These are phyloP conservation scores for Salix arbutifolia DNA, from an alignment of 345 rosid species.

Conservation along the genomic window DNA sequence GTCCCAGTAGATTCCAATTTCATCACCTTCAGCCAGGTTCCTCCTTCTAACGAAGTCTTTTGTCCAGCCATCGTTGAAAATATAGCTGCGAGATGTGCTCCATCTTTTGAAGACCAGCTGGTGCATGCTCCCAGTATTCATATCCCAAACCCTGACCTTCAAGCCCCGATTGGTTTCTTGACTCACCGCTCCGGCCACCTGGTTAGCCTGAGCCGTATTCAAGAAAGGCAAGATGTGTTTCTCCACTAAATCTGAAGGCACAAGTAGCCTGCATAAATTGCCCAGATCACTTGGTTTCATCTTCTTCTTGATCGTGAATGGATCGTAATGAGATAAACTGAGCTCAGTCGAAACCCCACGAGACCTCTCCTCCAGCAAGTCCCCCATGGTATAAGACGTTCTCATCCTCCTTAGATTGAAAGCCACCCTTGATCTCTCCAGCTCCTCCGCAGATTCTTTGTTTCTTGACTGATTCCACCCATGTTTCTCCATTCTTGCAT, in stretches of 20 bases:
- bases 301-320: conserved; percentile 9
- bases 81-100: not conserved
- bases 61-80: not conserved
- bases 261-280: not conserved
- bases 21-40: not conserved
- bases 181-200: not conserved
- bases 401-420: not conserved
- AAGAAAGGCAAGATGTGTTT: not conserved
- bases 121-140: not conserved
- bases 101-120: not conserved
- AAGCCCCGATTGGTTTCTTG: not conserved
- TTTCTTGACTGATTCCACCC: not conserved
- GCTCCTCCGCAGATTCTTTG: not conserved
- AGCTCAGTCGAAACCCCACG: not conserved
- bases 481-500: not conserved
- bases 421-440: not conserved
- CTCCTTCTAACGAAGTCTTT: not conserved
- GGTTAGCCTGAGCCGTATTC: not conserved
- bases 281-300: conserved; percentile 1
- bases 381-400: not conserved
- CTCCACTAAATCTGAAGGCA: not conserved
- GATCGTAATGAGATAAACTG: not conserved
- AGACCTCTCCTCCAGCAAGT: not conserved
- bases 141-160: not conserved
- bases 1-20: not conserved